Evolutionary conservation across 192 early-diverging fungal species (phyloP).

Genomic region (Linnemannia zychae): DNA sequence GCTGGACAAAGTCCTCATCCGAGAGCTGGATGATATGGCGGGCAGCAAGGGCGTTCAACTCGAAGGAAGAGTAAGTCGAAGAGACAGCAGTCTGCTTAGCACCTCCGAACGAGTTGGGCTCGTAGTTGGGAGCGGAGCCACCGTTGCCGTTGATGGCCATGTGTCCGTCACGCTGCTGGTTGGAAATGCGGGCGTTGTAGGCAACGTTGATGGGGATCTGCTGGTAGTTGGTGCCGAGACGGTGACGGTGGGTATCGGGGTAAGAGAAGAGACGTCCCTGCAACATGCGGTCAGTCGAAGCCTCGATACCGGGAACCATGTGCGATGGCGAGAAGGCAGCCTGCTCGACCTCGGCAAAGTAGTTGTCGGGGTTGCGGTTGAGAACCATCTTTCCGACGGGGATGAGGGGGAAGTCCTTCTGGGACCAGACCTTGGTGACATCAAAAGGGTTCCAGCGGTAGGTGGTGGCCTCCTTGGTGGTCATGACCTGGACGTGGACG

Average conservation of each 20-base stretch:
- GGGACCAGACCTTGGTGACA: constrained; percentile 75
- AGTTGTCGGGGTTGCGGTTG: constrained; percentile 80
- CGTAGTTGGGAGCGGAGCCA: constrained; percentile 72
- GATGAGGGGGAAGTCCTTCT: constrained; percentile 74
- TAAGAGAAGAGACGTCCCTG: constrained; percentile 83
- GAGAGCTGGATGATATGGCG: constrained; percentile 65
- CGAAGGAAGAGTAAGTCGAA: constrained; percentile 52
- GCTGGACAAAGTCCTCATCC: constrained; percentile 76
- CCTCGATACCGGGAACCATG: constrained; percentile 78
- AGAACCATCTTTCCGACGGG: constrained; percentile 79
- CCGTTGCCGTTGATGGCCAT: constrained; percentile 68
- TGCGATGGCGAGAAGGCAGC: constrained; percentile 78
- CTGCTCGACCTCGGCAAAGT: constrained; percentile 84
- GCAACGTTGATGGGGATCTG: constrained; percentile 80
- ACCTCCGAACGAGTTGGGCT: constrained; percentile 72
- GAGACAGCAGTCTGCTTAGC: constrained; percentile 49
- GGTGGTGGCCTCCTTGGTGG: constrained; percentile 67
- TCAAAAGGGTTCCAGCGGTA: constrained; percentile 77
- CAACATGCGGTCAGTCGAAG: constrained; percentile 76
- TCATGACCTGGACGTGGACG: constrained; percentile 74
- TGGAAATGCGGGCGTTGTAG: constrained; percentile 57
- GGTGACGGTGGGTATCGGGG: constrained; percentile 78
- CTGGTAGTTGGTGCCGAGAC: constrained; percentile 78
- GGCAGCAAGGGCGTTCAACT: constrained; percentile 61
- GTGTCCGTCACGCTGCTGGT: constrained; percentile 78